Conservation (phyloP, 2,329 filamentous ascomycete species). For the Pseudocercospora fuligena region DNA sequence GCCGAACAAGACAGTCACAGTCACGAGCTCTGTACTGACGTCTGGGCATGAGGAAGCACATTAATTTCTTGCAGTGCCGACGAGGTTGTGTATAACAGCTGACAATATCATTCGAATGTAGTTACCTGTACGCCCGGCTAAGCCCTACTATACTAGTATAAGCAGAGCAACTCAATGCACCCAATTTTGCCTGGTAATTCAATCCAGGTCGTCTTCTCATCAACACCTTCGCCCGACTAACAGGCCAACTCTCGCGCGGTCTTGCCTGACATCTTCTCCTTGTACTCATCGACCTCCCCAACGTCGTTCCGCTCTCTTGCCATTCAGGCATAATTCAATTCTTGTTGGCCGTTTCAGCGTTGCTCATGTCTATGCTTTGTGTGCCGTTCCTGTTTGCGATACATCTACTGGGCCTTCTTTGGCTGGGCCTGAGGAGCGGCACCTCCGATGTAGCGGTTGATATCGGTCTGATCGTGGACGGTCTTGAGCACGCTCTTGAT, state of each 20-base stretch:
- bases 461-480: constrained; percentile 78
- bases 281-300: background rate
- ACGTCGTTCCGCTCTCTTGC: background rate
- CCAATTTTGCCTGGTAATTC: constrained; percentile 1
- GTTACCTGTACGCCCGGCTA: constrained; percentile 7
- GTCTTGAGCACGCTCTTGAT: constrained; percentile 75
- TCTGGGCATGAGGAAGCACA: background rate
- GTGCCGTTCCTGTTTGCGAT: background rate
- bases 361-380: constrained; percentile 11
- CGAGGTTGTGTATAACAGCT: background rate
- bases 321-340: constrained; percentile 1
- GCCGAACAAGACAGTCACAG: background rate
- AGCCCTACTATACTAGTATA: constrained; percentile 8
- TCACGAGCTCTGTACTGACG: background rate
- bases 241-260: background rate
- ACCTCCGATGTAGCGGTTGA: constrained; percentile 43
- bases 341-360: constrained; percentile 18
- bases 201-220: constrained; percentile 1
- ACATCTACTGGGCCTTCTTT: constrained; percentile 66
- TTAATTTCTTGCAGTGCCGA: background rate
- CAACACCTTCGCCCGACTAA: background rate
- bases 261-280: background rate
- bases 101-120: background rate
- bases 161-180: constrained; percentile 7
- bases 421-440: constrained; percentile 50